Conservation (phyloP, 345 rosid genomes). For the Populus euphratica region DNA sequence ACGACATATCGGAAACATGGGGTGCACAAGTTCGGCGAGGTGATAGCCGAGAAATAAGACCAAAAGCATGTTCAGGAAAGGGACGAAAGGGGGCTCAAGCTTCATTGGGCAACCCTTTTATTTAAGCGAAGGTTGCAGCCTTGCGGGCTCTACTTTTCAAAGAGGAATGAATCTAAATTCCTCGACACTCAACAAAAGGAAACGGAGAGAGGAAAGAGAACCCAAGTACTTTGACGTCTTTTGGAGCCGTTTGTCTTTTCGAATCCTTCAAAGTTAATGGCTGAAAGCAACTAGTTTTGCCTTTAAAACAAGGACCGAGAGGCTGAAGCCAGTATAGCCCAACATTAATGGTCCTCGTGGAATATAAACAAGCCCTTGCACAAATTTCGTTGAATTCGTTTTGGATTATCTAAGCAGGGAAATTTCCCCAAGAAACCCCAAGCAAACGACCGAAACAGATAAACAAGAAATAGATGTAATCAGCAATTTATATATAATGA, state of each 20-base stretch:
- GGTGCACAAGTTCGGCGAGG: background rate
- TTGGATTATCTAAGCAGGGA: background rate
- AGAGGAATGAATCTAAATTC: no score
- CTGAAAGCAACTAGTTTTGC: background rate
- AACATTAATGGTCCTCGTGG: background rate
- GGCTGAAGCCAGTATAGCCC: background rate
- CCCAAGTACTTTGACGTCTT: background rate
- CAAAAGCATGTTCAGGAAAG: background rate
- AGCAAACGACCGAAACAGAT: no score
- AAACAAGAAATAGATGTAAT: no score
- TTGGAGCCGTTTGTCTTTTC: background rate
- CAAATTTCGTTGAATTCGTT: background rate
- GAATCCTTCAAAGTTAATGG: background rate
- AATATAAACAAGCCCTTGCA: background rate
- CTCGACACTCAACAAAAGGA: no score
- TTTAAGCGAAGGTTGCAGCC: no score
- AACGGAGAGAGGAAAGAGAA: no score
- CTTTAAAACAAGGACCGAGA: background rate
- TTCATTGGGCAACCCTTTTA: no score
- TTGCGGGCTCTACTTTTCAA: no score
- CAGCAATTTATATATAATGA: no score
- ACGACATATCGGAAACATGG: background rate
- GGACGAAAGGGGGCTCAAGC: no score
- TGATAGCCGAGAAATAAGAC: background rate
- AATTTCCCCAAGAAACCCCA: no score